phyloP scores from a whole-genome alignment of 2,329 filamentous ascomycete species.

The Ophiocordyceps camponoti-leonardi region DNA sequence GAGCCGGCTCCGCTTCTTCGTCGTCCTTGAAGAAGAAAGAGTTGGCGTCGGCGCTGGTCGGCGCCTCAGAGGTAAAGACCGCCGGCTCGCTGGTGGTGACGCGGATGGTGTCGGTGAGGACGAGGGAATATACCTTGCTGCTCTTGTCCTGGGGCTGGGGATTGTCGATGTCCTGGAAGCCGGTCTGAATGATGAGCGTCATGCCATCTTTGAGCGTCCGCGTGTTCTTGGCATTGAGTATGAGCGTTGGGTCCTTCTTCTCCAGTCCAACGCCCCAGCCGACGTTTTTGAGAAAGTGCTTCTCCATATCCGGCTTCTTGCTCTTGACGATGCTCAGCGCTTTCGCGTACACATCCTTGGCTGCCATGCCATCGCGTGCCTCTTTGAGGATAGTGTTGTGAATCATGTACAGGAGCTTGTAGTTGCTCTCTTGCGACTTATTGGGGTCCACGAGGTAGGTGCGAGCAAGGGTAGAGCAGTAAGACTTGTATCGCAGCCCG shows the following conservation, averaged over 20 bases:
- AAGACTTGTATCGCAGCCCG: conserved; percentile 88
- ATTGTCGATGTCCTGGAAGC: conserved; percentile 80
- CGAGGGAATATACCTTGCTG: conserved; percentile 73
- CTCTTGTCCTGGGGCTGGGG: conserved; percentile 76
- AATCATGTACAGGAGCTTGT: conserved; percentile 70
- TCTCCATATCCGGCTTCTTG: conserved; percentile 90
- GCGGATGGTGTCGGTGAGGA: conserved; percentile 85
- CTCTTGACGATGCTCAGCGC: conserved; percentile 63
- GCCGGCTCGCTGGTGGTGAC: conserved; percentile 64
- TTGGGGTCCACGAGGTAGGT: conserved; percentile 96
- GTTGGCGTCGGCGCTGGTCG: conserved; percentile 79
- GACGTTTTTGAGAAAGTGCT: conserved; percentile 84
- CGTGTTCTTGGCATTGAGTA: conserved; percentile 74
- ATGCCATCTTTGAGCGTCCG: conserved; percentile 85
- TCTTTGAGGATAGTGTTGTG: conserved; percentile 86
- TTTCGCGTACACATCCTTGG: conserved; percentile 85
- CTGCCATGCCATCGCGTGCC: conserved; percentile 67
- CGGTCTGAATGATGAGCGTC: conserved; percentile 83
- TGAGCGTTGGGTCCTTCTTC: conserved; percentile 64
- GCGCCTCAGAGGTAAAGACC: conserved; percentile 85
- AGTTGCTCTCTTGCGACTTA: conserved; percentile 86
- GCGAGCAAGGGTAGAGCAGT: conserved; percentile 79
- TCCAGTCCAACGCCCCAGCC: conserved; percentile 90
- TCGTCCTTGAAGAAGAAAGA: conserved; percentile 99
- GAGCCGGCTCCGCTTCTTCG: conserved; percentile 66